Conservation (phyloP, 345 rosid species). For the Eucalyptus rudis region DNA sequence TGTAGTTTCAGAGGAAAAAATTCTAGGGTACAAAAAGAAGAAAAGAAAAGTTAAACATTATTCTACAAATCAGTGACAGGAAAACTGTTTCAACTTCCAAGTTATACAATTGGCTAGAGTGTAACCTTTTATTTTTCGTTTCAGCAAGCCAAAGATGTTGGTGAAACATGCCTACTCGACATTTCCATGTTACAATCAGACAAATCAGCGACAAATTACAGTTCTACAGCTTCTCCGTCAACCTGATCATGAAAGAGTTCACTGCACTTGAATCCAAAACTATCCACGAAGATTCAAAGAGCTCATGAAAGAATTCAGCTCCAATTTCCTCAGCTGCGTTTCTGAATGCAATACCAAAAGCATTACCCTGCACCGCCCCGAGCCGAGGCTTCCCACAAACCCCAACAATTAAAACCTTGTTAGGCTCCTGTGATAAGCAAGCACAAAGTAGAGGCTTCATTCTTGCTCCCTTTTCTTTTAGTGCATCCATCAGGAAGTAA, state of each 20-base stretch:
- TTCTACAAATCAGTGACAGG: background rate
- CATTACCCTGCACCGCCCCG: conserved; percentile 87
- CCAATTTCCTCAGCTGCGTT: conserved; percentile 76
- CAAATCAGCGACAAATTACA: background rate
- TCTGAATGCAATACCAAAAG: conserved; percentile 80
- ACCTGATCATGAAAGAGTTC: conserved; percentile 75
- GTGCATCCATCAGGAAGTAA: conserved; percentile 93
- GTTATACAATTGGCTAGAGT: background rate
- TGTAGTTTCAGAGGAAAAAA: background rate
- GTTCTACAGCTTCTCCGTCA: conserved; percentile 68
- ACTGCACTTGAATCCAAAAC: conserved; percentile 61
- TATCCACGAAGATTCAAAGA: conserved; percentile 98
- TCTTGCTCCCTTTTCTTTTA: conserved; percentile 88
- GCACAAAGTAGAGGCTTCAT: conserved; percentile 93
- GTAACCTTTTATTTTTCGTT: background rate
- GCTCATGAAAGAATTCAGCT: conserved; percentile 84
- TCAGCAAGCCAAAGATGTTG: background rate
- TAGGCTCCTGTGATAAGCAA: conserved; percentile 51
- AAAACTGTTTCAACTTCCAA: background rate
- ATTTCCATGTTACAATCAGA: background rate
- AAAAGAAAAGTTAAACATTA: background rate
- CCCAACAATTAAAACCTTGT: conserved; percentile 76
- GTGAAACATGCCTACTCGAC: background rate
- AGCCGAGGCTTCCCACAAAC: conserved; percentile 91
- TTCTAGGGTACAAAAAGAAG: background rate